phyloP scores from a whole-genome alignment of 495 filamentous ascomycete species.

The Choiromyces venosus region DNA sequence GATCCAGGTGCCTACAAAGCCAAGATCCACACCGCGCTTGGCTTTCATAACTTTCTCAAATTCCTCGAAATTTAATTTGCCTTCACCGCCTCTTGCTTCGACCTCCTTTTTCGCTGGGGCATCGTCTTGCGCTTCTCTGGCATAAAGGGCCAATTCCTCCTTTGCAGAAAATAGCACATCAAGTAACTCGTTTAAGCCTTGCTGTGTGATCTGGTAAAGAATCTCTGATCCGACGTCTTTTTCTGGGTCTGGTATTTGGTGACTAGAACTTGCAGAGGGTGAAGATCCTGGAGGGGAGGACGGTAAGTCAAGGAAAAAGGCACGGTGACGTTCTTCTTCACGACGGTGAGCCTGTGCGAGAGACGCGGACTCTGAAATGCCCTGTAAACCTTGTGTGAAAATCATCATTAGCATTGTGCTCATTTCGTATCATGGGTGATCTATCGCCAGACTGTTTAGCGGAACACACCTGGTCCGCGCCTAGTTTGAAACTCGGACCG shows the following conservation, averaged over 20 bases:
- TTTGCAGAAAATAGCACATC: conserved; percentile 75
- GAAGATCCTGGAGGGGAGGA: conserved; percentile 2
- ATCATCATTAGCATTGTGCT: neutral
- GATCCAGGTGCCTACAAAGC: conserved; percentile 79
- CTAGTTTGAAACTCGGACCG: neutral
- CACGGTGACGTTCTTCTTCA: neutral
- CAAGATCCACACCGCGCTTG: conserved; percentile 57
- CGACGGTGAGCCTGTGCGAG: conserved; percentile 2
- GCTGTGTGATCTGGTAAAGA: conserved; percentile 80
- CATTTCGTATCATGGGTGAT: neutral
- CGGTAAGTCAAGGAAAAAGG: conserved; percentile 12
- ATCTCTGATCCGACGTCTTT: conserved; percentile 77
- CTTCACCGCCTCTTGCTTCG: conserved; percentile 60
- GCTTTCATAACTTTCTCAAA: conserved; percentile 66
- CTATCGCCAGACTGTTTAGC: neutral
- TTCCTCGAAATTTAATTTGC: conserved; percentile 63
- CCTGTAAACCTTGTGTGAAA: conserved; percentile 4
- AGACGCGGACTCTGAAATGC: conserved; percentile 3
- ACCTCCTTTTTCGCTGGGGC: conserved; percentile 18
- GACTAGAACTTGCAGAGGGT: neutral
- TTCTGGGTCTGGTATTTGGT: neutral
- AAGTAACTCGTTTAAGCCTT: conserved; percentile 86
- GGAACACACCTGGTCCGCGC: neutral
- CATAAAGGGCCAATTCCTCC: conserved; percentile 70
- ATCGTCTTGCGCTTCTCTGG: conserved; percentile 49